Evolutionary conservation across 179 eudicot genomes (phyloP).

Genomic region (Beta corolliflora): DNA sequence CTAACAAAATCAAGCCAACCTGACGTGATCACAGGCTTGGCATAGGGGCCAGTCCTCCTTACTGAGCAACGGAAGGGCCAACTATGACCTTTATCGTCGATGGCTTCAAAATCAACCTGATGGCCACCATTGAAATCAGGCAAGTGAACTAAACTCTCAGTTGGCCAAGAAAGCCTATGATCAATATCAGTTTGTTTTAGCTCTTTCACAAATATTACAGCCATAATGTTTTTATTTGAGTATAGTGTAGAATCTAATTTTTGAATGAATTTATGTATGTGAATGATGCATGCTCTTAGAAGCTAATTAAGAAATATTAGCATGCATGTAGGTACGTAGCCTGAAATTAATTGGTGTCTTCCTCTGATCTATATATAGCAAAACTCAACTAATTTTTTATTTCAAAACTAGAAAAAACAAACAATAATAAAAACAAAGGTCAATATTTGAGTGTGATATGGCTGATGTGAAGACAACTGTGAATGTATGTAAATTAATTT

Average conservation of each 20-base stretch:
- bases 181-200: conserved; percentile 1
- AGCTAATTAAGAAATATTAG: background rate
- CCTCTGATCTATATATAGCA: too few species aligned
- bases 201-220: background rate
- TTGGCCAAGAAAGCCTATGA: background rate
- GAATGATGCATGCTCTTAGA: too few species aligned
- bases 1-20: background rate
- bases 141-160: background rate
- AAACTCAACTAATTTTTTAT: too few species aligned
- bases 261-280: too few species aligned
- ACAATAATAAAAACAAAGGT: too few species aligned
- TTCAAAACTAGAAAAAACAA: too few species aligned
- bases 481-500: too few species aligned
- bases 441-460: too few species aligned
- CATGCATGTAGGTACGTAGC: background rate
- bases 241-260: too few species aligned
- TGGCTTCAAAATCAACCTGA: background rate
- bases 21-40: background rate
- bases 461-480: too few species aligned
- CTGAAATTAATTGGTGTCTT: too few species aligned
- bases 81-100: background rate
- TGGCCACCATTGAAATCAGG: background rate
- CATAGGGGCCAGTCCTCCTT: background rate
- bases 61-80: background rate
- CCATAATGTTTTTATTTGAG: background rate